Evolutionary conservation across 768 basidiomycete genomes (phyloP).

Genomic region (Boletus vermiculosoides): DNA sequence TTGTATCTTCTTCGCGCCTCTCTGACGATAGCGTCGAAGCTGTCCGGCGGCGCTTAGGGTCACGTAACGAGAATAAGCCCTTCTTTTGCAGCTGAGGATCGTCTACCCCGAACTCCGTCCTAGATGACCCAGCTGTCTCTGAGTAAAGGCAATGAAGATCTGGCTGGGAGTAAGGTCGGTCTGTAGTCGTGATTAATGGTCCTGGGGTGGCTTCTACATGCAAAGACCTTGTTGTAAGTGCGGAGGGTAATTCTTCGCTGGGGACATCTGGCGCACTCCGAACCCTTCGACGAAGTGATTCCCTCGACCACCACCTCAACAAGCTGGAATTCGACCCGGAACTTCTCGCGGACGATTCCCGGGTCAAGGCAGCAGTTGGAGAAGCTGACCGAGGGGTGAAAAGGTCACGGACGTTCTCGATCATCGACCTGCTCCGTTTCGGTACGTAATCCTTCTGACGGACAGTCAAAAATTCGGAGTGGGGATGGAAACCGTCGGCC

Average conservation of each 20-base stretch:
- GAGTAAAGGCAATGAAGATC: slow-evolving; percentile 28
- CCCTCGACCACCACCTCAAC: slow-evolving; percentile 50
- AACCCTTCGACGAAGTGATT: slow-evolving; percentile 48
- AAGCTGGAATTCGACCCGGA: slow-evolving; percentile 32
- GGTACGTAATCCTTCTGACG: slow-evolving; percentile 31
- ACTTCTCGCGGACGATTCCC: slow-evolving; percentile 26
- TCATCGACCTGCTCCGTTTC: slow-evolving; percentile 52
- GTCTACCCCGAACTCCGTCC: slow-evolving; percentile 26
- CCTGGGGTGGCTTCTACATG: slow-evolving; percentile 12
- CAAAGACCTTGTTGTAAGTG: slow-evolving; percentile 28
- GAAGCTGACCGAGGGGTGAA: slow-evolving; percentile 51
- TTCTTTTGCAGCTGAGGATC: slow-evolving; percentile 12
- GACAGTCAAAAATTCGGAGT: slow-evolving; percentile 28
- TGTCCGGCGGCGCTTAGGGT: slow-evolving; percentile 24
- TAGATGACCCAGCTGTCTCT: slow-evolving; percentile 10
- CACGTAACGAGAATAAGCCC: slow-evolving; percentile 14
- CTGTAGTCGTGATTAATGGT: slow-evolving; percentile 12
- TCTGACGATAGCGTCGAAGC: slow-evolving; percentile 15
- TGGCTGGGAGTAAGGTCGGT: slow-evolving; percentile 32
- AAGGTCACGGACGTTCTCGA: slow-evolving; percentile 60
- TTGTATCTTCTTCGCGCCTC: slow-evolving; percentile 14
- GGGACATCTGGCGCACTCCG: slow-evolving; percentile 52
- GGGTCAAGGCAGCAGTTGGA: slow-evolving; percentile 34
- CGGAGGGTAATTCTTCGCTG: slow-evolving; percentile 26
- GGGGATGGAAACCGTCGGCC: slow-evolving; percentile 19